These are phyloP conservation scores for Clitopilus hobsonii DNA, from an alignment of 768 basidiomycete species.

Conservation along the genomic window DNA sequence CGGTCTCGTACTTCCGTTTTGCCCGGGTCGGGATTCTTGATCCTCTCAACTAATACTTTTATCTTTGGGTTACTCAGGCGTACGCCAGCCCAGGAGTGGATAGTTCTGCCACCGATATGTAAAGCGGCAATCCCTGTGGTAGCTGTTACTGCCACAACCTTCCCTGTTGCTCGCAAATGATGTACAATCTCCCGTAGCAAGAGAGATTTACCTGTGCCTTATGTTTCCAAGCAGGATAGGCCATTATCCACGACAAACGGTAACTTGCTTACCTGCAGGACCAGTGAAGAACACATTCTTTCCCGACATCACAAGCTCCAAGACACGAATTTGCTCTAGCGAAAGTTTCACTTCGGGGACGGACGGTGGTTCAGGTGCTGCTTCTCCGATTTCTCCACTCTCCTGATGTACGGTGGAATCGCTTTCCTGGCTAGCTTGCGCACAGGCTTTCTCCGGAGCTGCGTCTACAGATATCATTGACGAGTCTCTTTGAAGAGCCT, in stretches of 20 bases:
- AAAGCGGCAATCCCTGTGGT: conserved; percentile 77
- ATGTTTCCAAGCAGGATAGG: no score
- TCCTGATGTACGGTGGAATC: no score
- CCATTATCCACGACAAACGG: no score
- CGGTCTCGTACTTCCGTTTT: conserved; percentile 38
- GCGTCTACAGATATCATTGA: no score
- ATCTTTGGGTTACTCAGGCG: conserved; percentile 61
- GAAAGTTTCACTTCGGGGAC: no score
- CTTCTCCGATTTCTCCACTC: no score
- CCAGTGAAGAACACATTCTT: conserved; percentile 83
- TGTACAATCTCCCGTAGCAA: conserved; percentile 70
- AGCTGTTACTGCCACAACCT: conserved; percentile 68
- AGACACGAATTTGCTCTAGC: conserved; percentile 42
- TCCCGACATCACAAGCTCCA: conserved; percentile 50
- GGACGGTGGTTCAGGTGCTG: no score
- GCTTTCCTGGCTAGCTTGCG: no score
- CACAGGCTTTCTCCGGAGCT: no score
- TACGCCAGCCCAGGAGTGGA: conserved; percentile 83
- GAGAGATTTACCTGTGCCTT: conserved; percentile 85
- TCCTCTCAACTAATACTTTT: conserved; percentile 49
- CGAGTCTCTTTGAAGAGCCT: no score
- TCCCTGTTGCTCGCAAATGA: conserved; percentile 25
- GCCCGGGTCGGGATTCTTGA: conserved; percentile 25
- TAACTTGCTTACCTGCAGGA: conserved; percentile 58
- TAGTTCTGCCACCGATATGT: conserved; percentile 76